Percentiles rank a stretch among this genome's conserved stretches.
phyloP scores from a whole-genome alignment of 148 eudicot species.

The Camellia japonica region DNA sequence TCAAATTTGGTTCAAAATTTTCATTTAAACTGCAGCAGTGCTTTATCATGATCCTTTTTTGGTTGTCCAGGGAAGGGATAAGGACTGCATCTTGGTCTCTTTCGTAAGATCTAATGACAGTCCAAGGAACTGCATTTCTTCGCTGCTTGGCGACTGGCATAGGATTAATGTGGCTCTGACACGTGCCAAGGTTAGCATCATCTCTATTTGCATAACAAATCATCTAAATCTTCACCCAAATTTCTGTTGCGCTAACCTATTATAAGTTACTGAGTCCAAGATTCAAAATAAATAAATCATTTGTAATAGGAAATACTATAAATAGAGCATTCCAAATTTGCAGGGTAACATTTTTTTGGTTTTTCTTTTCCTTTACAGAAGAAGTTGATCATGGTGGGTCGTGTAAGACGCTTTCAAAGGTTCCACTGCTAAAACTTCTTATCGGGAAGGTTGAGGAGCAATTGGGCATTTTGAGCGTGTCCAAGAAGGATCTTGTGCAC shows the following conservation, averaged over 20 bases:
- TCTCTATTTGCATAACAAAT: not conserved
- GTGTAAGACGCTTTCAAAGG: constrained; percentile 69
- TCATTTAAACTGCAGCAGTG: not conserved
- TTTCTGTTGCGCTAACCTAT: not conserved
- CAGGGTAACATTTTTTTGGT: not conserved
- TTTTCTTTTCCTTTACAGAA: constrained; percentile 45
- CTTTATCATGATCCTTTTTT: not conserved
- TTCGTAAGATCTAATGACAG: constrained; percentile 76
- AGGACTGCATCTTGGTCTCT: constrained; percentile 88
- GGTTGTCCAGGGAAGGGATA: constrained; percentile 79
- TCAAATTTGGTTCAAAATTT: not conserved
- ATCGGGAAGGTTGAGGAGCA: constrained; percentile 82
- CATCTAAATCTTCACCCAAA: not conserved
- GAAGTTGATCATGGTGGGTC: constrained; percentile 94
- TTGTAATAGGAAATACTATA: not conserved
- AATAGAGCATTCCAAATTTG: not conserved
- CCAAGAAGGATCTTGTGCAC: constrained; percentile 53
- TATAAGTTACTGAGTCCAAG: not conserved
- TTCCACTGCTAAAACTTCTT: constrained; percentile 85
- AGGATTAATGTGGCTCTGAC: constrained; percentile 93
- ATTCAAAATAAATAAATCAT: not conserved
- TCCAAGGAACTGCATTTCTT: constrained; percentile 62
- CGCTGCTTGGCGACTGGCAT: constrained; percentile 98
- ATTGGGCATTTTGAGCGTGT: constrained; percentile 51
- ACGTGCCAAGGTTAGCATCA: constrained; percentile 78